Base-by-base conservation (phyloP, 1,284 basidiomycete genomes). In the Puccinia horiana region DNA sequence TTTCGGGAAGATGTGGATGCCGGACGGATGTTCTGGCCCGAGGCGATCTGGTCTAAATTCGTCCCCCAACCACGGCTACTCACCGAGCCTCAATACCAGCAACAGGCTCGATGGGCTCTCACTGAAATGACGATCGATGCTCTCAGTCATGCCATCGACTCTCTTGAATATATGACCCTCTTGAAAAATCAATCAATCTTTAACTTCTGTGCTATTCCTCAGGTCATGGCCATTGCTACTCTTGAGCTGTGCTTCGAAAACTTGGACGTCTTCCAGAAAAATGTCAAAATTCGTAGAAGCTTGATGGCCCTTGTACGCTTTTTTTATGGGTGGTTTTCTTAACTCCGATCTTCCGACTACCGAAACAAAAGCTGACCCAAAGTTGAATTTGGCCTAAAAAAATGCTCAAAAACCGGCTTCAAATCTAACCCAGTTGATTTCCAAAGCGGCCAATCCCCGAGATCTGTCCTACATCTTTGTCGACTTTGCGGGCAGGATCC, bases 171-270 rank as follows among this genome's bases (percentile, higher is more conserved):
- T 87, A 90, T 99, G 84, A 90, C 91, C 37, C 87, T 98, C 72
- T 89, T 99, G 85, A 92, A 91, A 87, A 96, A 94, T 88, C 96
- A 98, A 88, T 93, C 90, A 83, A 91, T 98, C 40, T 99, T 99
- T 90, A 94, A 94, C 88, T 99, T 99, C 88, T 95, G 94, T 85
- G 95, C 96, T 2, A 94, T 98, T 83, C 96, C 96, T 14, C 94
- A 93, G 47, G 91, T 92, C 32, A 98, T 99, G 96, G 95, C 96
- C 0, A 93, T 99, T 84, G 96, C 97, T 8, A 99, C 96, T 9
- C 89, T 99, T 37, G 91, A 93, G 73, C 87, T 93, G 77, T 96
- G 95, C 88, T 97, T 96, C 88, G 94, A 94, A 93, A 99, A 99
- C 88, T 91, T 91, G 1, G 89, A 90, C n/a, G 93, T 99, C 89